Conservation (phyloP, 2,329 filamentous ascomycete genomes). For the Mollisiaceae sp. region DNA sequence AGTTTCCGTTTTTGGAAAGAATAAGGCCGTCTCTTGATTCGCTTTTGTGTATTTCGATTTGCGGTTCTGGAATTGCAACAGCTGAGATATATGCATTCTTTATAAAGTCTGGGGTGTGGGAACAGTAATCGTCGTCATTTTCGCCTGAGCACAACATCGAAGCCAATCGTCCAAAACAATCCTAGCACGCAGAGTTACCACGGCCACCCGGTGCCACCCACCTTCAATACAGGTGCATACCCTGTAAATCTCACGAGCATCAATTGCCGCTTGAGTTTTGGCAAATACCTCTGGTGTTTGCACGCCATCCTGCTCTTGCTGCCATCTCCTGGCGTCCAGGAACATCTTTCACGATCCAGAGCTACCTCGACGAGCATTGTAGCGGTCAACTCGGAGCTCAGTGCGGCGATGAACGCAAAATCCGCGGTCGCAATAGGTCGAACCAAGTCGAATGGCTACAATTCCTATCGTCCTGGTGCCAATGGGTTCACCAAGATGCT, state of each 20-base stretch:
- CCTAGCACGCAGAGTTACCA: background rate
- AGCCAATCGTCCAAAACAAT: background rate
- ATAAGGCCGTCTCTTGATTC: too few relatives aligned
- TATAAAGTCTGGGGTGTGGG: background rate
- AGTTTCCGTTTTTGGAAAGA: background rate
- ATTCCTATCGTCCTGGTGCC: constrained; percentile 53
- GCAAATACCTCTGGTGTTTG: constrained; percentile 1
- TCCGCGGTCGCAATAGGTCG: constrained; percentile 24
- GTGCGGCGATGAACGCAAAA: constrained; percentile 33
- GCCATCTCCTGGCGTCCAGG: background rate
- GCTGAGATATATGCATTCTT: background rate
- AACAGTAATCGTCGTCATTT: constrained; percentile 3
- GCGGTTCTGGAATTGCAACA: background rate
- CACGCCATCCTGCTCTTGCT: constrained; percentile 5
- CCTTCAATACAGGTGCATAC: background rate
- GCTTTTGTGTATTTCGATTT: background rate
- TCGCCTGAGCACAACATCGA: background rate
- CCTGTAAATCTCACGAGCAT: background rate
- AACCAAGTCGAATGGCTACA: constrained; percentile 43
- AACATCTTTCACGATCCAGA: constrained; percentile 7
- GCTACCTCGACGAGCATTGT: background rate
- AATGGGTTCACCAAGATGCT: constrained; percentile 58
- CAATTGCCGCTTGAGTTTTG: constrained; percentile 5
- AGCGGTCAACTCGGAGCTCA: constrained; percentile 15
- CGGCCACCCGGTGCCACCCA: constrained; percentile 4